Percentiles rank a stretch among this genome's conserved stretches.
phyloP scores from a whole-genome alignment of 768 basidiomycete genomes.

The Mycena olivaceomarginata region DNA sequence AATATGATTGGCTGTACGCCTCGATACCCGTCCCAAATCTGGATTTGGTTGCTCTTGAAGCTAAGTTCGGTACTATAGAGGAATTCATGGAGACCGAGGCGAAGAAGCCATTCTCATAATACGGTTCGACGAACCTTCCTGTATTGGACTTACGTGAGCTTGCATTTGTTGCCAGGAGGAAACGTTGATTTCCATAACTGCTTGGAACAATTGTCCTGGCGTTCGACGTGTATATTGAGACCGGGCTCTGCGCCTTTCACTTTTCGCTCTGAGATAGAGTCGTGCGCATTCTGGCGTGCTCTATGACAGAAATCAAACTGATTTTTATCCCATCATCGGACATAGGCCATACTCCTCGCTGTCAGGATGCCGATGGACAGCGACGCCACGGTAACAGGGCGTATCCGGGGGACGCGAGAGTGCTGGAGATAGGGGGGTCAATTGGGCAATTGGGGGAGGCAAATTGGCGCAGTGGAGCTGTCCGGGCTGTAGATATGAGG shows the following conservation, averaged over 20 bases:
- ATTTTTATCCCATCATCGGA: no score
- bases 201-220: neutral
- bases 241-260: neutral
- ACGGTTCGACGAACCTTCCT: neutral
- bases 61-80: neutral
- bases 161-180: neutral
- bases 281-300: neutral
- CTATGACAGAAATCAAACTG: neutral
- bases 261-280: neutral
- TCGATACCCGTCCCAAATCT: slow-evolving; percentile 20
- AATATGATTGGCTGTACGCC: slow-evolving; percentile 18
- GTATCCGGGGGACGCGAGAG: no score
- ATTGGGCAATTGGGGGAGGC: neutral
- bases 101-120: neutral
- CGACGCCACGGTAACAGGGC: no score
- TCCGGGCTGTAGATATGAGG: neutral
- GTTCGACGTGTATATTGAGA: neutral
- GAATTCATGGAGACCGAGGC: slow-evolving; percentile 10
- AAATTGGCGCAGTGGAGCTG: neutral
- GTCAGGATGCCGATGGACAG: no score
- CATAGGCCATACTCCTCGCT: no score
- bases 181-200: neutral
- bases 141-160: no score
- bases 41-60: slow-evolving; percentile 15
- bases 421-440: neutral